Evolutionary conservation across 176 grass and related monocot genomes (phyloP).

Genomic region (Alopecurus myosuroides): DNA sequence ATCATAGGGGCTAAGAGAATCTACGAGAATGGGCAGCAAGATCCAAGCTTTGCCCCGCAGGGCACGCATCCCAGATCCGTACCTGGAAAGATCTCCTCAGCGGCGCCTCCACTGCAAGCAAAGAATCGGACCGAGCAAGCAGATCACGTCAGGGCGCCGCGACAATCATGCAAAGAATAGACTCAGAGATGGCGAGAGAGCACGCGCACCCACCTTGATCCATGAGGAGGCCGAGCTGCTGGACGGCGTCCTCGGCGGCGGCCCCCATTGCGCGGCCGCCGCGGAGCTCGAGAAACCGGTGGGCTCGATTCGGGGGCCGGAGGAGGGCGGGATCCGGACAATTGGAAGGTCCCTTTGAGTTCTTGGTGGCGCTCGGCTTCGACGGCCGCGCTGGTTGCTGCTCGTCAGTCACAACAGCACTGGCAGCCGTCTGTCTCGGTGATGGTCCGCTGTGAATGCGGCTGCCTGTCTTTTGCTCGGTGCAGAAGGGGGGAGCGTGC

Average conservation of each 20-base stretch:
- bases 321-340: neutral
- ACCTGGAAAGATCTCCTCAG: slow-evolving; percentile 88
- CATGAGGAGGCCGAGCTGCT: slow-evolving; percentile 71
- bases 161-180: neutral
- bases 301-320: neutral
- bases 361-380: slow-evolving; percentile 14
- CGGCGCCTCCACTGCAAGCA: slow-evolving; percentile 69
- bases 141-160: slow-evolving; percentile 5
- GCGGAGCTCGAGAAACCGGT: neutral
- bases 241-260: slow-evolving; percentile 67
- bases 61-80: slow-evolving; percentile 23
- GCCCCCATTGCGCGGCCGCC: slow-evolving; percentile 54
- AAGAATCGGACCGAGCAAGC: slow-evolving; percentile 22
- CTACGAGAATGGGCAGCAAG: slow-evolving; percentile 17
- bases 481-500: neutral
- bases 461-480: neutral
- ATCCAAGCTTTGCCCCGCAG: slow-evolving; percentile 30
- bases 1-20: neutral
- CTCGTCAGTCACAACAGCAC: neutral
- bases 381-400: slow-evolving; percentile 3
- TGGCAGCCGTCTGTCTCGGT: neutral
- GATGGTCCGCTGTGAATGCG: neutral
- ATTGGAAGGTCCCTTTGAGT: neutral
- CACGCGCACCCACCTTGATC: slow-evolving; percentile 43
- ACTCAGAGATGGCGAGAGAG: neutral